These are phyloP conservation scores for Clarkia xantiana DNA, from an alignment of 345 rosid genomes.

Conservation along the genomic window DNA sequence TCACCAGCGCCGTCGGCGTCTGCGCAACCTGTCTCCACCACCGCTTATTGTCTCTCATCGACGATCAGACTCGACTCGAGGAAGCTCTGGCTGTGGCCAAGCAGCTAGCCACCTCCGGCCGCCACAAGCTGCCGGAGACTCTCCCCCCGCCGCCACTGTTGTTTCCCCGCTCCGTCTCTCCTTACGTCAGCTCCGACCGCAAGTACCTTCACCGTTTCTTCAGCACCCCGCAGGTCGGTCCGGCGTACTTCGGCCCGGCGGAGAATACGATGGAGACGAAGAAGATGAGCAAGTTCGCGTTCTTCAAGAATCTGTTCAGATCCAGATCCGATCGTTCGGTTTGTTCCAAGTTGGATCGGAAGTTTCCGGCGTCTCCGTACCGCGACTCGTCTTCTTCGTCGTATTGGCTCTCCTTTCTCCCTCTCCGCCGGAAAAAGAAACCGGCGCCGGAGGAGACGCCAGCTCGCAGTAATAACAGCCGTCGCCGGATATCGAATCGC, in stretches of 20 bases:
- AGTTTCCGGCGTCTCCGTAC: not conserved
- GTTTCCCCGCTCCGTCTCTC: slow-evolving; percentile 74
- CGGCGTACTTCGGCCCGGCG: slow-evolving; percentile 13
- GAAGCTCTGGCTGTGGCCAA: slow-evolving; percentile 5
- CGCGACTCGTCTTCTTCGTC: slow-evolving; percentile 4
- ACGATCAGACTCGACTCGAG: slow-evolving; percentile 29
- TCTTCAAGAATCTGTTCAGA: slow-evolving; percentile 40
- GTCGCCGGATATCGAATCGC: slow-evolving; percentile 1
- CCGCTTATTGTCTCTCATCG: slow-evolving; percentile 39
- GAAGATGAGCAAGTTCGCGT: slow-evolving; percentile 21
- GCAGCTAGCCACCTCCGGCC: slow-evolving; percentile 11
- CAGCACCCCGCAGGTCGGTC: slow-evolving; percentile 68
- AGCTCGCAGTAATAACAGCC: not conserved
- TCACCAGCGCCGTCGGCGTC: slow-evolving; percentile 59
- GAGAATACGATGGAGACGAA: slow-evolving; percentile 11
- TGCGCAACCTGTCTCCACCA: slow-evolving; percentile 91
- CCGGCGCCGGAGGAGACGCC: not conserved
- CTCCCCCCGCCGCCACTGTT: slow-evolving; percentile 18
- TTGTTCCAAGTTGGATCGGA: not conserved
- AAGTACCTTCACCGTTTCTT: slow-evolving; percentile 26
- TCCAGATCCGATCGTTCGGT: slow-evolving; percentile 50
- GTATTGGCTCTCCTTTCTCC: slow-evolving; percentile 3
- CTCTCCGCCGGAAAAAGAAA: slow-evolving; percentile 2
- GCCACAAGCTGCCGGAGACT: slow-evolving; percentile 11
- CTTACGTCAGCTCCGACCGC: slow-evolving; percentile 52